Evolutionary conservation across 2,329 filamentous ascomycete species (phyloP), one percentile per base, ranked within the genome.

Genomic region (Aspergillus sp.): DNA sequence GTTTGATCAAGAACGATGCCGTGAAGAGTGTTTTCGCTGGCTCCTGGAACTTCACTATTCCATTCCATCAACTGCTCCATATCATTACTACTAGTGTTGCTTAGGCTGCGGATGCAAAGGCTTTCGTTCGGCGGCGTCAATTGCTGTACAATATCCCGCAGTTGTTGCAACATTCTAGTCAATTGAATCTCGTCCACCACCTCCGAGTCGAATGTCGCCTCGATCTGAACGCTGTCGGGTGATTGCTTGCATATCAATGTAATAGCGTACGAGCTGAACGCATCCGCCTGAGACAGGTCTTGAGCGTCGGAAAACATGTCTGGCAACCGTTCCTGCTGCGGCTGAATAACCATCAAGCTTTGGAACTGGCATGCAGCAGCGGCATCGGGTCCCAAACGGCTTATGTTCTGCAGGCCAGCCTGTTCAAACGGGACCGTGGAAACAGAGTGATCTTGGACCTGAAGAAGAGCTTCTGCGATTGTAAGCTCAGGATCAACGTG

Each of bases 361-460:
- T 76, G 72, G 60, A 78, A 76, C 14, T 75, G 67, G 57, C 75
- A 78, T 31, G 74, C 76, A 9, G 67, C 61, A 10, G 69, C 69
- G 6, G 71, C 67, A 55, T 77, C 72, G 1, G 79, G 71, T 62
- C 82, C 83, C 14, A 85, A 69, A 14, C 77, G 75, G 18, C 84
- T 81, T 58, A 80, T 80, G 49, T 76, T 70, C 51, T 77, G 75
- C 16, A 80, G 53, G 3, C 77, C 77, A 6, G 83, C 78, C 67
- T 89, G 85, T 72, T 89, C 84, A 36, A 54, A 53, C 2, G 52
- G 16, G 7, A 52, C 36, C 4, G 39, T 50, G 11, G 10, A 18
- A 14, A 32, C 31, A 10, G 39, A 11, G 26, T n/a, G 16, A 16
- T 20, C 11, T 18, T 42, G n/a, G 18, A 32, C 18, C 10, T 16